Evolutionary conservation across 2,329 filamentous ascomycete species (phyloP).

Genomic region (Metarhizium guizhouense): DNA sequence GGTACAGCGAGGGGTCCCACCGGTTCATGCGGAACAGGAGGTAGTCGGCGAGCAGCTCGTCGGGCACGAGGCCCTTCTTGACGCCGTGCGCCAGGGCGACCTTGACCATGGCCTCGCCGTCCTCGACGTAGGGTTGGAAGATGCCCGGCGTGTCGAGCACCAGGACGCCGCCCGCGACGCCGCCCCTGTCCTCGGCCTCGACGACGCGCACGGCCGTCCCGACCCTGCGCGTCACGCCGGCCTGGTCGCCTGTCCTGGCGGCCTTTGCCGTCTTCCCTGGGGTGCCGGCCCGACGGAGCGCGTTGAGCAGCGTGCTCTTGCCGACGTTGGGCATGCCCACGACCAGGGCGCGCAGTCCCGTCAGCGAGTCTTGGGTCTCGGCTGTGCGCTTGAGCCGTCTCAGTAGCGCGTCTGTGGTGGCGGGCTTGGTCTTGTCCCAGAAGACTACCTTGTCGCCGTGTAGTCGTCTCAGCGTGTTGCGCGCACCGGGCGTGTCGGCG

Average conservation of each 20-base stretch:
- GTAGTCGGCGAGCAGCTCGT: conserved; percentile 78
- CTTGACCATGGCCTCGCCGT: conserved; percentile 86
- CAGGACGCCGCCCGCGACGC: conserved; percentile 58
- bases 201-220: conserved; percentile 73
- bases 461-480: conserved; percentile 21
- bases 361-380: conserved; percentile 44
- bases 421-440: conserved; percentile 29
- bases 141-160: conserved; percentile 90
- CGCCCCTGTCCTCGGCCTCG: conserved; percentile 29
- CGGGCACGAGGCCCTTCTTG: conserved; percentile 75
- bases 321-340: conserved; percentile 98
- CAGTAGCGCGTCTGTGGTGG: conserved; percentile 30
- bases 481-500: conserved; percentile 20
- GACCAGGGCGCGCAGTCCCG: conserved; percentile 75
- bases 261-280: conserved; percentile 49
- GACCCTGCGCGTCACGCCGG: conserved; percentile 83
- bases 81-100: conserved; percentile 86
- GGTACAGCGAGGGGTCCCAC: conserved; percentile 53
- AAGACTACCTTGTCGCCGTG: conserved; percentile 30
- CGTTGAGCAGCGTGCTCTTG: conserved; percentile 90
- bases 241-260: conserved; percentile 74
- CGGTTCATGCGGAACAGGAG: conserved; percentile 77
- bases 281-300: conserved; percentile 59
- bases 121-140: conserved; percentile 83
- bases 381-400: conserved; percentile 23